Evolutionary conservation across 306 rosid genomes (phyloP).

Genomic region (Corylus avellana): DNA sequence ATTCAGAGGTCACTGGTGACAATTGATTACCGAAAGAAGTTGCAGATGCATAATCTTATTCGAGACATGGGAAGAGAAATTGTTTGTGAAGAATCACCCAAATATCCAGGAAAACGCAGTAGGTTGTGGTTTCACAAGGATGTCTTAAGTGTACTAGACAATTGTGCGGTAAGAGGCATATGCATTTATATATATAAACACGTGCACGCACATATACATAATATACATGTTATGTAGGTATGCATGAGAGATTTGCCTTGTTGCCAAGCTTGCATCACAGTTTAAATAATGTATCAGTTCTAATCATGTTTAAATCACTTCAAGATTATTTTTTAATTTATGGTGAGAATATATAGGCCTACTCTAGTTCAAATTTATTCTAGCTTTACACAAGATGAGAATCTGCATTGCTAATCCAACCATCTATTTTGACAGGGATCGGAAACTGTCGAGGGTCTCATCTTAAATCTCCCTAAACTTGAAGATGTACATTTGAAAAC

Average conservation of each 20-base stretch:
- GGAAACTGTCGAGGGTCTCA: not conserved
- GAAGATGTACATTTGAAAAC: not conserved
- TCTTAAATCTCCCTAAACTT: not conserved
- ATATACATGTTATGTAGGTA: no score
- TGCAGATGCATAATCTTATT: constrained; percentile 31
- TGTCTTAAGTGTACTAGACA: not conserved
- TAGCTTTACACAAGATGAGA: not conserved
- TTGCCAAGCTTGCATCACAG: not conserved
- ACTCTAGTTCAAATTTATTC: no score
- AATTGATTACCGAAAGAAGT: not conserved
- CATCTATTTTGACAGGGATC: not conserved
- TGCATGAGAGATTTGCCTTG: no score
- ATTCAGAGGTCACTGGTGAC: constrained; percentile 30
- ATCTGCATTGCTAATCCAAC: not conserved
- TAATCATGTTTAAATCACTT: no score
- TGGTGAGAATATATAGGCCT: no score
- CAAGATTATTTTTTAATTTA: no score
- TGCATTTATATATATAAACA: not conserved
- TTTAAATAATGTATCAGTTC: not conserved
- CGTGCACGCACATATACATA: no score
- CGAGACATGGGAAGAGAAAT: constrained; percentile 51
- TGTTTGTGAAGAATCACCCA: constrained; percentile 1
- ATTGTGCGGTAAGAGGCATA: not conserved
- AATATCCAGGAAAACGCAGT: constrained; percentile 16
- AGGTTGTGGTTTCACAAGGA: constrained; percentile 17